Evolutionary conservation across 73 alveolate genomes (phyloP).

Genomic region (Paramecium sexaurelia): DNA sequence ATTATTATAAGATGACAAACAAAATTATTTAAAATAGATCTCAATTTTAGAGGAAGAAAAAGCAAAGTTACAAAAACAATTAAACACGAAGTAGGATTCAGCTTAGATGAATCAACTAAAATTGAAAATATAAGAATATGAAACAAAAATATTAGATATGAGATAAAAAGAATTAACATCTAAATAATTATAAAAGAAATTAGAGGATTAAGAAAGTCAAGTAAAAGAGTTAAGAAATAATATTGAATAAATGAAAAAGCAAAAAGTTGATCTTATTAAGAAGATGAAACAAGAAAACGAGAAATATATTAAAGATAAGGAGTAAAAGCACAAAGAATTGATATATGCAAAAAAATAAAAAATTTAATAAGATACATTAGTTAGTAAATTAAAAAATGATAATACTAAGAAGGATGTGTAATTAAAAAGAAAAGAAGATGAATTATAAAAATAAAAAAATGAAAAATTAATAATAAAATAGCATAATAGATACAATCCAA

Average conservation of each 20-base stretch:
- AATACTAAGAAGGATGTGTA: not conserved
- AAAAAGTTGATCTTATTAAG: constrained; percentile 33
- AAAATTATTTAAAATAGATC: not conserved
- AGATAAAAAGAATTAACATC: not conserved
- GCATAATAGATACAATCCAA: not conserved
- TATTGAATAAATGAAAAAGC: constrained; percentile 25
- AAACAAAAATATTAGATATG: not conserved
- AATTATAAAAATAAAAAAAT: constrained; percentile 1
- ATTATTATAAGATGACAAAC: not conserved
- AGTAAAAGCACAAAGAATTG: not conserved
- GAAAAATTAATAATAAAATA: not conserved
- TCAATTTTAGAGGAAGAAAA: constrained; percentile 14
- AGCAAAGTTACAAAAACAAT: not conserved
- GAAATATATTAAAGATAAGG: not conserved
- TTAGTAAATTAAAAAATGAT: constrained; percentile 9
- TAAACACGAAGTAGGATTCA: not conserved
- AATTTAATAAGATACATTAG: constrained; percentile 18
- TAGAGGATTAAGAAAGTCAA: constrained; percentile 7
- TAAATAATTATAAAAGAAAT: constrained; percentile 3
- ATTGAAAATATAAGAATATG: not conserved
- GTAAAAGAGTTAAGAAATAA: not conserved
- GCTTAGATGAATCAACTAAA: constrained; percentile 13
- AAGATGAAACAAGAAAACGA: constrained; percentile 35
- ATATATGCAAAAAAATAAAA: not conserved
- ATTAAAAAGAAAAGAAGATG: constrained; percentile 35